Evolutionary conservation across 2,329 filamentous ascomycete genomes (phyloP).

Genomic region (Proliferodiscus dingleyae): DNA sequence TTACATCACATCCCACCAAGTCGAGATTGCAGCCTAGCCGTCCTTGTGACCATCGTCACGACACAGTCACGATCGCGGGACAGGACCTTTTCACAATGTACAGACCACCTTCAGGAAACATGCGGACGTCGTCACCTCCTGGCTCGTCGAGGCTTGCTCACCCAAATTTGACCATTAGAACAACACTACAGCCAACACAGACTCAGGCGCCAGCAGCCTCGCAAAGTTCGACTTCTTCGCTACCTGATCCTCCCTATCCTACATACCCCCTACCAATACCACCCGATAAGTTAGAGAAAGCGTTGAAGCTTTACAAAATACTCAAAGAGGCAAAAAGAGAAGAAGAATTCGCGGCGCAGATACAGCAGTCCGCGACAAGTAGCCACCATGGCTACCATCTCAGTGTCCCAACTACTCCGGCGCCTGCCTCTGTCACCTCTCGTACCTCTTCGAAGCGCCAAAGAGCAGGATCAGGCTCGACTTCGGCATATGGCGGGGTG

Average conservation of each 20-base stretch:
- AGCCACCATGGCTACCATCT: slow-evolving; percentile 13
- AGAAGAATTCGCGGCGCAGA: slow-evolving; percentile 18
- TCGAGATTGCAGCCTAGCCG: neutral
- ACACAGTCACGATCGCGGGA: neutral
- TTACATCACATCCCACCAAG: neutral
- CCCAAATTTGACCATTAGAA: slow-evolving; percentile 12
- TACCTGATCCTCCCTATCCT: slow-evolving; percentile 7
- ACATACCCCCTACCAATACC: slow-evolving; percentile 24
- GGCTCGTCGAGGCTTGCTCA: slow-evolving; percentile 1
- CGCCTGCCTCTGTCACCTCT: slow-evolving; percentile 20
- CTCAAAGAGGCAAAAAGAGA: slow-evolving; percentile 13
- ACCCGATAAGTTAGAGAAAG: slow-evolving; percentile 18
- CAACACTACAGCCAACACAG: slow-evolving; percentile 5
- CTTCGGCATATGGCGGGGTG: slow-evolving; percentile 10
- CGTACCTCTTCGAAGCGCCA: slow-evolving; percentile 15
- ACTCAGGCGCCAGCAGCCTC: slow-evolving; percentile 4
- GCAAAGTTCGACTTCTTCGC: slow-evolving; percentile 12
- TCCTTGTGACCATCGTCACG: neutral
- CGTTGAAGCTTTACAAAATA: slow-evolving; percentile 20
- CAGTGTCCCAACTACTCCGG: slow-evolving; percentile 12
- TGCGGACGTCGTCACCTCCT: neutral
- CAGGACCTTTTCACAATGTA: slow-evolving; percentile 1
- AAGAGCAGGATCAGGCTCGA: slow-evolving; percentile 15
- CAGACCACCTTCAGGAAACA: neutral
- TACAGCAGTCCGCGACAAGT: slow-evolving; percentile 13